Evolutionary conservation across 2,329 filamentous ascomycete species (phyloP).

Genomic region (Cercospora canescens): DNA sequence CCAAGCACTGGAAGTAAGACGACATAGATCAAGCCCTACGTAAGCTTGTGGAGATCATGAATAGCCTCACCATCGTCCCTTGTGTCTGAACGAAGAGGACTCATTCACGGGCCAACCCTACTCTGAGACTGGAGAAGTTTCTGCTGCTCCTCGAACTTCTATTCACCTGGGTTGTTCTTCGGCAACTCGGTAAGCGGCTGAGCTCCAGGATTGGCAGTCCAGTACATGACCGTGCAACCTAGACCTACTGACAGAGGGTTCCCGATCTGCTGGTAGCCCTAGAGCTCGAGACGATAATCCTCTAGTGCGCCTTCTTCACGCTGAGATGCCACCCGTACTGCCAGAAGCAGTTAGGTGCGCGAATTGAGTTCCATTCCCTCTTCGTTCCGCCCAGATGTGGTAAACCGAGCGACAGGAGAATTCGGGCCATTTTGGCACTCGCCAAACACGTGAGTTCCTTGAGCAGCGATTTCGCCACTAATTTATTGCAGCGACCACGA

Average conservation of each 20-base stretch:
- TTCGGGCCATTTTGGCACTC: too few species aligned
- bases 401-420: too few species aligned
- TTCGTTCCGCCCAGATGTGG: too few species aligned
- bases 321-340: background rate
- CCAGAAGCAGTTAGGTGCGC: background rate
- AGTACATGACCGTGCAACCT: background rate
- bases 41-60: background rate
- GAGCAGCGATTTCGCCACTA: too few species aligned
- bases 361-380: background rate
- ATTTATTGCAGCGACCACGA: too few species aligned
- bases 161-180: background rate
- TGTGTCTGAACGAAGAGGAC: background rate
- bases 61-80: background rate
- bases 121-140: background rate
- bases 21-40: background rate
- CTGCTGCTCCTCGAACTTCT: background rate
- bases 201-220: background rate
- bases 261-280: background rate
- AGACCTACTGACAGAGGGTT: background rate
- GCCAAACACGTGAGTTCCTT: too few species aligned
- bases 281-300: background rate
- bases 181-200: background rate
- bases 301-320: background rate
- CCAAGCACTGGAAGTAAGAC: background rate
- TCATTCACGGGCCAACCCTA: background rate